These are phyloP conservation scores for Fusarium gaditjirri DNA, from an alignment of 2,329 filamentous ascomycete genomes.

Conservation along the genomic window DNA sequence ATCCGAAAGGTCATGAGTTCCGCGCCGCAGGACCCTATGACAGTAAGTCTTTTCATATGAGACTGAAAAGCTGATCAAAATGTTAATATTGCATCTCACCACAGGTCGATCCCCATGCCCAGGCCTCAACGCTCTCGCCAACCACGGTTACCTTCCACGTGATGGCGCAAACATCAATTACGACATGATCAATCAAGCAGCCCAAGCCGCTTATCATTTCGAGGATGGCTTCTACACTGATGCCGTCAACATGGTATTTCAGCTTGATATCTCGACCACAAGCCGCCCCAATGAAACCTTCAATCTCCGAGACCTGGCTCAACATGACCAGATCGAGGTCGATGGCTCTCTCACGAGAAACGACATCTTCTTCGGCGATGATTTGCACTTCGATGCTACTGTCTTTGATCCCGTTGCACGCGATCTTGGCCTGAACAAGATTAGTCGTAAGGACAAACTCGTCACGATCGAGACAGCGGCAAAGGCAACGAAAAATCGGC, in stretches of 20 bases:
- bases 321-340: not conserved
- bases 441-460: not conserved
- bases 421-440: not conserved
- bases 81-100: not conserved
- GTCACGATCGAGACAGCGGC: not conserved
- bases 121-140: not conserved
- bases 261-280: not conserved
- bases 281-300: not conserved
- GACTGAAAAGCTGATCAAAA: rapidly evolving
- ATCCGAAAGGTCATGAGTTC: not conserved
- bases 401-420: not conserved
- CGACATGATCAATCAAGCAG: not conserved
- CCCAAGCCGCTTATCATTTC: not conserved
- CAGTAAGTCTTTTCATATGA: rapidly evolving
- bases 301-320: not conserved
- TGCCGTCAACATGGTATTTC: not conserved
- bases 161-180: not conserved
- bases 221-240: not conserved
- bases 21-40: not conserved
- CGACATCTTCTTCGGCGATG: not conserved
- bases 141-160: not conserved
- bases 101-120: not conserved
- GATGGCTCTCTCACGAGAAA: not conserved
- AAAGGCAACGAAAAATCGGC: not conserved
- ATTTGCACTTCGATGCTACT: not conserved